Evolutionary conservation across 1,284 basidiomycete genomes (phyloP), one percentile per base, ranked within the genome.

Genomic region (Chondrostereum purpureum): DNA sequence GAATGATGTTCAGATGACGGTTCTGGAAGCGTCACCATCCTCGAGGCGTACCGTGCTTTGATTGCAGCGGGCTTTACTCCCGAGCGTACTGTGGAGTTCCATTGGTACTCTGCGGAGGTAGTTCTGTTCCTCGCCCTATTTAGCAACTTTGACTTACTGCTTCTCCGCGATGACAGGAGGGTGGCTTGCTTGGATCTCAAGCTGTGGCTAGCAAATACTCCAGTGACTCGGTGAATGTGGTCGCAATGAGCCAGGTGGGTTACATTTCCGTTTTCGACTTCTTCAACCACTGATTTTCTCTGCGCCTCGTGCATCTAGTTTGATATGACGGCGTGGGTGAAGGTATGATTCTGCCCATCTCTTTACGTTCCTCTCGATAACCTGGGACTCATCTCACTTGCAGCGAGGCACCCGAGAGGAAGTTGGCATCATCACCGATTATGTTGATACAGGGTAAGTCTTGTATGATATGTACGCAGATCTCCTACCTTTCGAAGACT

Each of bases 281-380:
- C 38, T 14, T 16, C 34, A 23, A 19, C 35, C 13, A 35, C 20
- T 17, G 21, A 4, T 14, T 13, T 42, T 8, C 42, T 42, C 31
- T 24, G 18, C n/a, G 48, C 23, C 45, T 14, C 41, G 23, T 46
- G 39, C 34, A 47, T 49, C 23, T 51, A 88, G 84, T 92, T 90
- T 64, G 92, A 94, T 63, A 94, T 95, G 89, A 92, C 90, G 36
- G 95, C 94, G 47, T 99, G 91, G 84, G 90, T 99, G 56, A 95
- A 95, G 65, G 72, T 73, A 53, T 42, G 18, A 31, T n/a, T 14
- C 10, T 4, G 20, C 14, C 33, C 13, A 12, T 6, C 4, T 17
- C n/a, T 37, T 20, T 17, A 27, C 19, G 19, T 18, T 49, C 37
- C 23, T 36, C 37, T 37, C 38, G 22, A 49, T 37, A 19, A 44